Conservation (phyloP, 208 protist genomes). For the Histomonas meleagridis region DNA sequence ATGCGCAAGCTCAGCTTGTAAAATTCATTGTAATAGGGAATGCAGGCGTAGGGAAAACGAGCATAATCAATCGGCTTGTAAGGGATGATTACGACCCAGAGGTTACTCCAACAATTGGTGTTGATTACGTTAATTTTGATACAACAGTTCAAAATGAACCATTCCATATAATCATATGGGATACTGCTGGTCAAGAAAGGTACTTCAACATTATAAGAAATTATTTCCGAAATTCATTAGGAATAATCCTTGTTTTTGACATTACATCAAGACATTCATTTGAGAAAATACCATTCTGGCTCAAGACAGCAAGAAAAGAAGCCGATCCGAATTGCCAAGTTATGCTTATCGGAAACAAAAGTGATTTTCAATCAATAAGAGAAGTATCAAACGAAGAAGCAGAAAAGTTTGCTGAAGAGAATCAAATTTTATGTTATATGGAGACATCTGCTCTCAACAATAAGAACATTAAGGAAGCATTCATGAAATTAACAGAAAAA, state of each 20-base stretch:
- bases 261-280: neutral
- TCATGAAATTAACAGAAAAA: neutral
- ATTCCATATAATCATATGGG: neutral
- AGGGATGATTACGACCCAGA: neutral
- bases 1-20: no score
- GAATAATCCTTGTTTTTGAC: neutral
- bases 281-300: neutral
- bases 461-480: neutral
- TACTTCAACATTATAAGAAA: neutral
- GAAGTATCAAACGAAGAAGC: neutral
- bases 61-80: neutral
- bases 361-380: neutral
- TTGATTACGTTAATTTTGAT: neutral
- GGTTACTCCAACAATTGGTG: neutral
- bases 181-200: neutral
- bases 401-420: neutral
- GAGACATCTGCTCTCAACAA: neutral
- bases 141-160: neutral
- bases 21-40: neutral
- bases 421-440: neutral
- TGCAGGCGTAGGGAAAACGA: neutral
- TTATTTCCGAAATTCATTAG: neutral
- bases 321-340: neutral
- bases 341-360: constrained; percentile 20
- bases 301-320: neutral